Base-by-base conservation (phyloP, 2,329 filamentous ascomycete species). In the Phialocephala subalpina region DNA sequence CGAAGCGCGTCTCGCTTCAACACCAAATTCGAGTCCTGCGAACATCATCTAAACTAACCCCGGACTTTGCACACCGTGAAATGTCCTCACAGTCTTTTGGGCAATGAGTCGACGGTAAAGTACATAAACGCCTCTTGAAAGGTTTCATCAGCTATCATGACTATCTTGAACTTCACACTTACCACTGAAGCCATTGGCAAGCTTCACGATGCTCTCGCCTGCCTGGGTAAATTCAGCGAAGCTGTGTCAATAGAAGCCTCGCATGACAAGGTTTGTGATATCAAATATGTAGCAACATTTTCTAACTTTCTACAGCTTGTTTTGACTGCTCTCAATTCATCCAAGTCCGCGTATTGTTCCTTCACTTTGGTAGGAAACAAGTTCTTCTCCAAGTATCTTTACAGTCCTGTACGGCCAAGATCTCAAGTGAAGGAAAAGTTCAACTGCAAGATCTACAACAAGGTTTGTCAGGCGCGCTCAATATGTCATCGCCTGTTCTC, bases 221-320 rank as follows among this genome's bases (percentile, higher is more conserved):
- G 92, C 77, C 83, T 95, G 29, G 86, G 87, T 74, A 93, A 93
- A 78, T 94, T 95, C 80, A 92, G 90, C 76, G 92, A 95, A 72
- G 87, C 90, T 55, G 91, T 95, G 22, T 91, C 88, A 29, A 83
- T 95, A 47, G 92, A 94, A 77, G 66, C 69, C 38, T 66, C 64
- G 59, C 63, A 76, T 58, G 72, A 73, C 61, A 74, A 73, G 69
- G 71, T 72, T 42, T 49, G 65, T 66, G 56, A 72, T 66, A 22
- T 58, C 55, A 59, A 12, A 22, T 14, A 14, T 22, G 22, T 27
- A 22, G 6, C 14, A 16, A 20, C 18, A 16, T 55, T 57, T 58
- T 38, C 61, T 65, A 14, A 64, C 16, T 6, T 35, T 11, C 4
- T 36, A 25, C 68, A 92, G 92, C 85, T 95, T 69, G 83, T 90